Base-by-base conservation (phyloP, 2,329 filamentous ascomycete species). In the Phialemoniopsis sp. region DNA sequence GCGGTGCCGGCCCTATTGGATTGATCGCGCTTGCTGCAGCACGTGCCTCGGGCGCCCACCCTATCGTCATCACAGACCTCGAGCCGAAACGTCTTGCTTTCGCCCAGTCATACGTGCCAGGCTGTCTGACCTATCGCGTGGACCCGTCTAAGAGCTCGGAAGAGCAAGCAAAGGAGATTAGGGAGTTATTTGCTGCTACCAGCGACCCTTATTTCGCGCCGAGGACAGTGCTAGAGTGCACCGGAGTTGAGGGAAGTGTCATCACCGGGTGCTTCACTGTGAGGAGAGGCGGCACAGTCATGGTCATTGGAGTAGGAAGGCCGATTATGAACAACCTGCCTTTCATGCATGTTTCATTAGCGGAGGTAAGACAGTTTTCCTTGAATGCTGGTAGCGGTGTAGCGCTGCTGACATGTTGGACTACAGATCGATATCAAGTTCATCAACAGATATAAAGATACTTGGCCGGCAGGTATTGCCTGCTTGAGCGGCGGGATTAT, bases 361-460 rank as follows among this genome's bases (percentile, higher is more conserved):
- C 76, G 4, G 79, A 82, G 66, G 72, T 75, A 43, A 45, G 62
- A 46, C 28, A 8, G 17, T 3, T 8, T 31, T 1, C 30, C 30
- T 8, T 32, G 30, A 15, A 15, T n/a, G 30, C 30, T 32, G 30
- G 30, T 13, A 32, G 30, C 30, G n/a, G n/a, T n/a, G n/a, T n/a
- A n/a, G n/a, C n/a, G n/a, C n/a, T n/a, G n/a, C n/a, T n/a, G n/a
- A n/a, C n/a, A n/a, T n/a, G n/a, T n/a, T n/a, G n/a, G n/a, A n/a
- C n/a, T n/a, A n/a, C n/a, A 80, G 75, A 83, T 86, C 46, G 70
- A 85, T 48, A 64, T 87, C 18, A 76, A 73, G 29, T 87, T 87
- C 60, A 86, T 85, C 54, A 85, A 87, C 56, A 69, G 82, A 8
- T 87, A 86, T 54, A 68, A 73, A 31, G 80, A 86, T 51, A 85